Evolutionary conservation across 208 protist species (phyloP).

Genomic region (Leptomonas seymouri): DNA sequence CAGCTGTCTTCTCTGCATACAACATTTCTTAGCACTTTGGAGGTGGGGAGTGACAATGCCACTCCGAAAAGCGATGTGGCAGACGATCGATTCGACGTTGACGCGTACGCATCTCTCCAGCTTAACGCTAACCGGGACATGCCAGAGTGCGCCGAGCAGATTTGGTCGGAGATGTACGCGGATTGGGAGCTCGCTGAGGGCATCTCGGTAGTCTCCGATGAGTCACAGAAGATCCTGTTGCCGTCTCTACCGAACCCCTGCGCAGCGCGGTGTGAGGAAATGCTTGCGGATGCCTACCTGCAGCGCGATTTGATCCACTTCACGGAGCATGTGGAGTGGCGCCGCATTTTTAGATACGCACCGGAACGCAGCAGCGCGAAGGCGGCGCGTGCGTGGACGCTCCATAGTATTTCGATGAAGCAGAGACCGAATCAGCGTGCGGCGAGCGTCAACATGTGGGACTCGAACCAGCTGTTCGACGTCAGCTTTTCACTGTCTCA

Average conservation of each 20-base stretch:
- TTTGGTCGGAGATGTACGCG: conserved; percentile 14
- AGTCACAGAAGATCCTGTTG: conserved; percentile 2
- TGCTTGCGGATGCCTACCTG: conserved; percentile 28
- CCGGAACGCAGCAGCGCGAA: not conserved
- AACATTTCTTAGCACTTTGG: not conserved
- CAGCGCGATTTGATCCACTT: conserved; percentile 34
- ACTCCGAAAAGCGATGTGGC: too few relatives aligned
- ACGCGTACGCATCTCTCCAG: not conserved
- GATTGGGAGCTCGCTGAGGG: conserved; percentile 14
- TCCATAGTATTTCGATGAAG: conserved; percentile 34
- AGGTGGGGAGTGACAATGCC: not conserved
- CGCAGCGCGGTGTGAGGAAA: conserved; percentile 23
- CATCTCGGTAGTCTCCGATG: not conserved
- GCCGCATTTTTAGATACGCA: not conserved
- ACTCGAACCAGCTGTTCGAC: conserved; percentile 33
- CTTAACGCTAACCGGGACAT: not conserved
- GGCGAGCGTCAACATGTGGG: conserved; percentile 29
- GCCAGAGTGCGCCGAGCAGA: conserved; percentile 9
- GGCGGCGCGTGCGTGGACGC: conserved; percentile 4
- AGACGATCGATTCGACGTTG: not conserved
- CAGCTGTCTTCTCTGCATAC: not conserved
- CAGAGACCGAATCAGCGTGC: conserved; percentile 30
- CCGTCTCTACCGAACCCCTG: conserved; percentile 1
- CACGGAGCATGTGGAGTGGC: conserved; percentile 29
- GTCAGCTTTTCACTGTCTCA: conserved; percentile 21